Evolutionary conservation across 805 yeast genomes (phyloP).

Genomic region (Yarrowia sp.): DNA sequence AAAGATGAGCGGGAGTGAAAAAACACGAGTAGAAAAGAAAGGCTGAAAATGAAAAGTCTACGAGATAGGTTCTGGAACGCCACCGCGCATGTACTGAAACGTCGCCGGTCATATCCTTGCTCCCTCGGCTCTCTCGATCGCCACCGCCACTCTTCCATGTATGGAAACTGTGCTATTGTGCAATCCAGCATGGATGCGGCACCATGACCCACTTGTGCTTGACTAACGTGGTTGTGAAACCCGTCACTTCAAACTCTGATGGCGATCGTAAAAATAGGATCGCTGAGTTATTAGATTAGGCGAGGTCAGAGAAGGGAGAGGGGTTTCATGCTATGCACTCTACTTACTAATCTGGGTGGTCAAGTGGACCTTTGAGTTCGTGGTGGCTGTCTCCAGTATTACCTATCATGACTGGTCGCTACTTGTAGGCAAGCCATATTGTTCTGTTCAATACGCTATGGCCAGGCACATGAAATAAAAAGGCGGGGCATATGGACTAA

Average conservation of each 20-base stretch:
- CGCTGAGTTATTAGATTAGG: neutral
- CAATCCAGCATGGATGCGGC: constrained; percentile 26
- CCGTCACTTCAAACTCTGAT: constrained; percentile 8
- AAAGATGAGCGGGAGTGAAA: constrained; percentile 1
- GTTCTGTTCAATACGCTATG: neutral
- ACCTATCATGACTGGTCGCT: too few species aligned
- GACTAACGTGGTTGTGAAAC: constrained; percentile 7
- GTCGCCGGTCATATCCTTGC: neutral
- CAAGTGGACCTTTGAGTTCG: too few species aligned
- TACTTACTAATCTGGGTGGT: too few species aligned
- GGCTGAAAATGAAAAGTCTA: neutral
- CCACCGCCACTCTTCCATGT: constrained; percentile 29
- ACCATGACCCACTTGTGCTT: constrained; percentile 19
- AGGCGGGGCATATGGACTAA: neutral
- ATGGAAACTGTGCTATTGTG: constrained; percentile 28
- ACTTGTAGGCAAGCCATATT: too few species aligned
- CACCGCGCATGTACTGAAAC: too few species aligned
- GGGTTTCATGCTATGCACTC: too few species aligned
- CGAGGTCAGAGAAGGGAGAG: too few species aligned
- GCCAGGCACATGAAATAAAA: constrained; percentile 1
- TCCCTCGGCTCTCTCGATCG: neutral
- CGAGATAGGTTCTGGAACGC: too few species aligned
- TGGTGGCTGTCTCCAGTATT: too few species aligned
- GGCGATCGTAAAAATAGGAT: constrained; percentile 1
- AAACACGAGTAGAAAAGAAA: too few species aligned